Percentiles rank a stretch among this genome's conserved stretches.
phyloP scores from a whole-genome alignment of 225 moss, liverwort and hornwort species.

The Physcomitrium patens region DNA sequence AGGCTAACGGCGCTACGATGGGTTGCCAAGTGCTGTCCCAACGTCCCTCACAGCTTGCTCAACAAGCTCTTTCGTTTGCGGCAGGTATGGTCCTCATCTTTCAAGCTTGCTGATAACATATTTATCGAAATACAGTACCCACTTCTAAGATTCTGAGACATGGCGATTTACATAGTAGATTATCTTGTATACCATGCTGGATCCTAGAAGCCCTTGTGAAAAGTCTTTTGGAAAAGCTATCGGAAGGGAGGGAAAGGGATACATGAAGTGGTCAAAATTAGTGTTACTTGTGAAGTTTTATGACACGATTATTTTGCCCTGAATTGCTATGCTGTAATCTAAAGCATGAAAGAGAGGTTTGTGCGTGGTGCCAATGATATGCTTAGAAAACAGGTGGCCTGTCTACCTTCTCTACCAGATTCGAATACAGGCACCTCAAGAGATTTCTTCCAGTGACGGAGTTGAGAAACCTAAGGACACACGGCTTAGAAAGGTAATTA shows the following conservation, averaged over 20 bases:
- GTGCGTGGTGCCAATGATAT: constrained; percentile 4
- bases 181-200: neutral
- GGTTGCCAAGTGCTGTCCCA: constrained; percentile 91
- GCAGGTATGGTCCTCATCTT: constrained; percentile 48
- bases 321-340: neutral
- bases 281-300: neutral
- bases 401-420: constrained; percentile 42
- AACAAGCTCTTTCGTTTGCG: constrained; percentile 94
- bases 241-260: neutral
- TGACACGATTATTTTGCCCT: neutral
- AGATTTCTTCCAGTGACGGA: constrained; percentile 21
- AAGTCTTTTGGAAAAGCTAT: neutral
- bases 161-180: neutral
- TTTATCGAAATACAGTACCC: neutral
- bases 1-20: constrained; percentile 83
- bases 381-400: constrained; percentile 20
- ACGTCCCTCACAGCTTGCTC: constrained; percentile 76
- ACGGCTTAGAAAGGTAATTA: constrained; percentile 45
- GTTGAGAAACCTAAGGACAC: constrained; percentile 19
- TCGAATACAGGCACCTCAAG: constrained; percentile 47
- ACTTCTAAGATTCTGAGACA: neutral
- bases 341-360: neutral
- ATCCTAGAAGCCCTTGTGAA: neutral
- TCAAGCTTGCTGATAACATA: neutral
- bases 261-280: neutral